Conservation (phyloP, 768 basidiomycete species). For the Leccinum uliginosum region DNA sequence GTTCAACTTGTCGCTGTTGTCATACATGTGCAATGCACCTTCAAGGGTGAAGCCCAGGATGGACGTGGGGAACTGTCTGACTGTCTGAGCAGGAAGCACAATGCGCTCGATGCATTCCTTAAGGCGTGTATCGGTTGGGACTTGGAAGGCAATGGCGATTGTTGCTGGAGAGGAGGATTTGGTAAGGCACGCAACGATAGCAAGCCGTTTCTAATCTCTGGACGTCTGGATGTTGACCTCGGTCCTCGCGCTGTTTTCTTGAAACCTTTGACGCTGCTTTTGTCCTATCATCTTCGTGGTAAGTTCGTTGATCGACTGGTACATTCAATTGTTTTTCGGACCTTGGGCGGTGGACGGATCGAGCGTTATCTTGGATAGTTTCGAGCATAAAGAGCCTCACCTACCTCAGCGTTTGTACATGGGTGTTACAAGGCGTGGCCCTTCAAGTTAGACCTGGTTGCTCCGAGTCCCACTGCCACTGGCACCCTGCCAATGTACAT, state of each 20-base stretch:
- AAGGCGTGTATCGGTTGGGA: slow-evolving; percentile 79
- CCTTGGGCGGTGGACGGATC: no score
- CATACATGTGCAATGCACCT: slow-evolving; percentile 98
- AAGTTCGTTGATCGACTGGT: no score
- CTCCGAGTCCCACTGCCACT: no score
- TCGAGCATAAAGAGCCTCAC: no score
- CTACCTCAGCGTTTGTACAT: no score
- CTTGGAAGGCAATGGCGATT: slow-evolving; percentile 79
- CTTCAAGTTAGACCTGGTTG: no score
- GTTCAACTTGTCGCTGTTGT: slow-evolving; percentile 68
- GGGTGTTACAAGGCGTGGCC: no score
- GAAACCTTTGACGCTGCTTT: no score
- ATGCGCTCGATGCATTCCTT: slow-evolving; percentile 88
- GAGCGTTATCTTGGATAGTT: no score
- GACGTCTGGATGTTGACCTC: not conserved
- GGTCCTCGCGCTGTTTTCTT: not conserved
- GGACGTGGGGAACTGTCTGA: slow-evolving; percentile 94
- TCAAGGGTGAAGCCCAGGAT: slow-evolving; percentile 91
- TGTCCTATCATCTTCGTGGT: no score
- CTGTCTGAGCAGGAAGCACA: slow-evolving; percentile 90
- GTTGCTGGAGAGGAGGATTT: slow-evolving; percentile 81
- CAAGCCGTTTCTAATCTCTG: not conserved
- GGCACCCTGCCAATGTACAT: no score
- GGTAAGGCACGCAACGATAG: slow-evolving; percentile 46
- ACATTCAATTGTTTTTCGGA: no score